Evolutionary conservation across 306 rosid species (phyloP).

Genomic region (Arachis stenosperma): DNA sequence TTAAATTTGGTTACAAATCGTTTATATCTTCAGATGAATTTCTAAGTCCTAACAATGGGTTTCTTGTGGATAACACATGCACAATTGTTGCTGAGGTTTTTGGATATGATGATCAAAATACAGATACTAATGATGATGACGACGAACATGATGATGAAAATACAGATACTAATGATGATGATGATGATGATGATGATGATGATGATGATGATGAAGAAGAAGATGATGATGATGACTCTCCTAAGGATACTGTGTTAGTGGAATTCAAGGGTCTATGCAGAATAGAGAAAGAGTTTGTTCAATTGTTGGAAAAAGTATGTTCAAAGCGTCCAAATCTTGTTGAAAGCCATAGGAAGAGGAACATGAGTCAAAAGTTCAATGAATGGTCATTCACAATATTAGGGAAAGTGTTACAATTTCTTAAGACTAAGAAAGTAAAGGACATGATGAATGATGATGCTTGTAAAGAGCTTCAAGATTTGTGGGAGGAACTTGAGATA

Average conservation of each 20-base stretch:
- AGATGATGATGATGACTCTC: not conserved
- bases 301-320: constrained; percentile 32
- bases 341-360: constrained; percentile 14
- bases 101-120: not conserved
- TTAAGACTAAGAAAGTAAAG: constrained; percentile 24
- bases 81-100: constrained; percentile 62
- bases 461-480: constrained; percentile 5
- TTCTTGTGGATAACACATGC: constrained; percentile 54
- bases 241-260: not conserved
- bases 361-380: not conserved
- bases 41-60: constrained; percentile 52
- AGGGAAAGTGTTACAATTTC: constrained; percentile 20
- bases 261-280: constrained; percentile 26
- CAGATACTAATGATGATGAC: no score
- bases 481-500: constrained; percentile 35
- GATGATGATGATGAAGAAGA: not conserved
- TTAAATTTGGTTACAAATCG: constrained; percentile 60
- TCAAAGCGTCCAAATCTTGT: not conserved
- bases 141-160: no score
- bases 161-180: no score
- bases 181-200: no score
- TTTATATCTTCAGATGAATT: constrained; percentile 63
- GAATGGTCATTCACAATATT: constrained; percentile 37
- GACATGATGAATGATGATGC: constrained; percentile 10
- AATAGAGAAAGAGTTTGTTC: constrained; percentile 7